Evolutionary conservation across 768 basidiomycete species (phyloP), one percentile per base, ranked within the genome.

Genomic region (Kwoniella mangroviensis): DNA sequence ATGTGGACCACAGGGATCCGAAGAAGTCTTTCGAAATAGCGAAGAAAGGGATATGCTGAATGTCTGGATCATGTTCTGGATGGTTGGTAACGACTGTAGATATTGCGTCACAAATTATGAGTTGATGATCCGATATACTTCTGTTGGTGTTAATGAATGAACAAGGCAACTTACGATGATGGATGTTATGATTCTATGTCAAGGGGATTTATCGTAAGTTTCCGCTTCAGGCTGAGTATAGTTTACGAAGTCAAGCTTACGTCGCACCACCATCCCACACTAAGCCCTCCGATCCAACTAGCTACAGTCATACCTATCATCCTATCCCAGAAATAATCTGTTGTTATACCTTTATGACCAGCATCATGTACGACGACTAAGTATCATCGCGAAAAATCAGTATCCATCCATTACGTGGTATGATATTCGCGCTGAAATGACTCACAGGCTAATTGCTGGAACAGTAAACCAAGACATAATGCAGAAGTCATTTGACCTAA

Each of bases 241-340:
- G 4, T 63, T n/a, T 26, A 42, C 19, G 41, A 10, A 53, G 24
- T 34, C 6, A 26, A 34, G 89, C 94, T 85, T 76, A 95, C 94
- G 82, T 94, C 88, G 51, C 93, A 92, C 96, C 96, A 99, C 97
- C 97, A 99, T 51, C 94, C 93, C 24, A 97, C 87, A 80, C 94
- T 97, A 63, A 99, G 85, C 4, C 97, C 97, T 26, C 97, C 97
- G 57, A 94, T 85, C 77, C 90, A 93, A 81, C 94, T 88, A 0
- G 96, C 92, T 55, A 98, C 81, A 3, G 75, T 26, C 67, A 90
- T 95, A 13, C 89, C 91, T 43, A 95, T 84, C 45, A 93, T 77
- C 41, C 94, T 88, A 82, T 99, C 96, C 55, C 86, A 83, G 17
- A 86, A 83, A 91, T 93, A 96, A 78, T 90, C 85, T 69, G 95